Percentiles rank a stretch among this genome's conserved stretches.
These are phyloP conservation scores for Cichorium intybus DNA, from an alignment of 140 eudicot genomes.

Conservation along the genomic window DNA sequence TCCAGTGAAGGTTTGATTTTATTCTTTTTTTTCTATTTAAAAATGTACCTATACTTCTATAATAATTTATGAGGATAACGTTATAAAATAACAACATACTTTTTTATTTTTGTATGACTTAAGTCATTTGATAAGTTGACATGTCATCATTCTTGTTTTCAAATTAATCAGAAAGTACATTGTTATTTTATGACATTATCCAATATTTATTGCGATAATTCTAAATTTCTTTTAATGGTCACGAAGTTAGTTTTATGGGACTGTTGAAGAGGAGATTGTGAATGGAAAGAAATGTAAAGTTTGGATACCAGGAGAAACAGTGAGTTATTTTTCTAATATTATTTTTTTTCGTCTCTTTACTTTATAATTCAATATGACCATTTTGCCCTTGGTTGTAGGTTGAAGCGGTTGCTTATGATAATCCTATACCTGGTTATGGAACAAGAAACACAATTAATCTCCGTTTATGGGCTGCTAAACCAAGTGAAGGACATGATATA, in stretches of 20 bases:
- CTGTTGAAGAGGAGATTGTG: conserved; percentile 41
- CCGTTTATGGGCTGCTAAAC: conserved; percentile 68
- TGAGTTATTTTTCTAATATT: conserved; percentile 18
- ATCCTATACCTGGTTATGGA: conserved; percentile 72
- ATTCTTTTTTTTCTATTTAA: neutral
- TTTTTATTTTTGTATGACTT: too few species aligned
- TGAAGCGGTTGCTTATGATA: conserved; percentile 71
- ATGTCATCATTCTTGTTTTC: too few species aligned
- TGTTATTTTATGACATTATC: too few species aligned
- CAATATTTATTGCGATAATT: neutral
- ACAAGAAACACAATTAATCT: conserved; percentile 59
- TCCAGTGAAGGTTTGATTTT: conserved; percentile 54
- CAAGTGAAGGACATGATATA: conserved; percentile 52
- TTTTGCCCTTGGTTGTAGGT: conserved; percentile 29
- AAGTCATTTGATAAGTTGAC: too few species aligned
- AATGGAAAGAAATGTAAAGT: conserved; percentile 47
- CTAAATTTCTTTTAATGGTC: conserved; percentile 21
- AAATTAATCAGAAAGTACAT: too few species aligned
- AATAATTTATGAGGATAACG: too few species aligned
- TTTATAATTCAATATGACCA: neutral
- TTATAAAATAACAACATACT: too few species aligned
- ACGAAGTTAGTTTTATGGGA: conserved; percentile 50
- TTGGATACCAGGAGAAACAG: conserved; percentile 59
- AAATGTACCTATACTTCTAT: neutral
- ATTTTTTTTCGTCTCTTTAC: neutral